Evolutionary conservation across 2,329 filamentous ascomycete species (phyloP), one percentile per base, ranked within the genome.

Genomic region (Paecilomyces formosus): DNA sequence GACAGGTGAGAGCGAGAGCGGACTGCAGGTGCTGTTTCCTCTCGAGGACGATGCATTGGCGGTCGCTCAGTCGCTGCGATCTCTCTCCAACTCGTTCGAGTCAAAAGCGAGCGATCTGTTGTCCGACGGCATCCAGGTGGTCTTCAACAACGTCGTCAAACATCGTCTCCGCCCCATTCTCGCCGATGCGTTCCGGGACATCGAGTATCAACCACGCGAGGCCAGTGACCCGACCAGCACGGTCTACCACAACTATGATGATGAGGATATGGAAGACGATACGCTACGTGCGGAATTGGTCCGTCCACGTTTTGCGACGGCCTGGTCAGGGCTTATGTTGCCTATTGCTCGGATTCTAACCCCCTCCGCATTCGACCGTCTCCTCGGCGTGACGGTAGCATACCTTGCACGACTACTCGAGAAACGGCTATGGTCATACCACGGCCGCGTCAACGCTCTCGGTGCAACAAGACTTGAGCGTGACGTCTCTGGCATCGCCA

Each of bases 341-440:
- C 93, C 95, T 0, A 84, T 97, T 57, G 86, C 87, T 52, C 88
- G 94, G 5, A 82, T 99, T 62, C 85, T 97, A 75, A 97, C 92
- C 0, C 76, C 87, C 0, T 81, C 83, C 35, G 89, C 89, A 33
- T 96, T 89, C 70, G 85, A 88, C 64, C 84, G 82, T n/a, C 80
- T 97, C 0, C 83, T 96, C 54, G 84, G 88, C 49, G 79, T 85
- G 1, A 90, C 91, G 1, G 84, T 92, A 1, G 81, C 82, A 4
- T 88, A 95, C 68, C 83, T 97, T 4, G 83, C 89, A 0, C 85
- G 84, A 55, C 83, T 91, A 15, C 82, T 99, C 28, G 93, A 97
- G 78, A 96, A 95, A 77, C 81, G 93, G 26, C 85, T 97, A 26
- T 90, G 89, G 84, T 86, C 85, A 39, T 91, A 91, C 68, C 85